These are phyloP conservation scores for Phyllosticta citriasiana DNA, from an alignment of 2,329 filamentous ascomycete species.

Conservation along the genomic window DNA sequence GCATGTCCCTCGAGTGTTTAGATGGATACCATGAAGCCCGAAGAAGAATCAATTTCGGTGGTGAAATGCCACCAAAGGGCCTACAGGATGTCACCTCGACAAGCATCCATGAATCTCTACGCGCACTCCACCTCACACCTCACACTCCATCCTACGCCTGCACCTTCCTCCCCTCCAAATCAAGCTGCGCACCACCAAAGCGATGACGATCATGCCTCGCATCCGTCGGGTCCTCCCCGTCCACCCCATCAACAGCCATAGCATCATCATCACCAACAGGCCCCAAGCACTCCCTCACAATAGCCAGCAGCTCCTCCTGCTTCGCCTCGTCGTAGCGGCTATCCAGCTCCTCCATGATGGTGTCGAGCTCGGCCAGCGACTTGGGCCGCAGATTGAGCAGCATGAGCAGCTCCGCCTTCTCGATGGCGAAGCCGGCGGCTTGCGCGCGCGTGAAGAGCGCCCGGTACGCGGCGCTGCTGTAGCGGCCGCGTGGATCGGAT, in stretches of 20 bases:
- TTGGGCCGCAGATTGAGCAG: slow-evolving; percentile 26
- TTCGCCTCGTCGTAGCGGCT: slow-evolving; percentile 22
- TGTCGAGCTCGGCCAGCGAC: slow-evolving; percentile 22
- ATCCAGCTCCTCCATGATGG: slow-evolving; percentile 27
- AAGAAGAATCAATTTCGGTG: not conserved
- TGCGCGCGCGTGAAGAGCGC: slow-evolving; percentile 20
- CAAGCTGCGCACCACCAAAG: not conserved
- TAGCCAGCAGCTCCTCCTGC: slow-evolving; percentile 20
- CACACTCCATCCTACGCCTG: not conserved
- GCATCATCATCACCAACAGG: slow-evolving; percentile 19
- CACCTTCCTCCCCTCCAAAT: not conserved
- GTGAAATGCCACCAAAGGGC: not conserved
- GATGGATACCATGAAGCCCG: not conserved
- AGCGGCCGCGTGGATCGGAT: slow-evolving; percentile 10
- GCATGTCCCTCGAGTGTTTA: not conserved
- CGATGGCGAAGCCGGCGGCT: slow-evolving; percentile 14
- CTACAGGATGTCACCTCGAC: not conserved
- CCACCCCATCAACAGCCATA: slow-evolving; percentile 9
- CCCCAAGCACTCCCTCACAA: slow-evolving; percentile 15
- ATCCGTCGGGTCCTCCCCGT: slow-evolving; percentile 11
- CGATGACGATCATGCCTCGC: slow-evolving; percentile 4
- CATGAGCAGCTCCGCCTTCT: slow-evolving; percentile 30
- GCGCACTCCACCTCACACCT: not conserved
- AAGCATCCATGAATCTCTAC: too few species aligned
- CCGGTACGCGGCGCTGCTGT: slow-evolving; percentile 20